These are phyloP conservation scores for Solanum megistacrolobum DNA, from an alignment of 257 asterid species.

Conservation along the genomic window DNA sequence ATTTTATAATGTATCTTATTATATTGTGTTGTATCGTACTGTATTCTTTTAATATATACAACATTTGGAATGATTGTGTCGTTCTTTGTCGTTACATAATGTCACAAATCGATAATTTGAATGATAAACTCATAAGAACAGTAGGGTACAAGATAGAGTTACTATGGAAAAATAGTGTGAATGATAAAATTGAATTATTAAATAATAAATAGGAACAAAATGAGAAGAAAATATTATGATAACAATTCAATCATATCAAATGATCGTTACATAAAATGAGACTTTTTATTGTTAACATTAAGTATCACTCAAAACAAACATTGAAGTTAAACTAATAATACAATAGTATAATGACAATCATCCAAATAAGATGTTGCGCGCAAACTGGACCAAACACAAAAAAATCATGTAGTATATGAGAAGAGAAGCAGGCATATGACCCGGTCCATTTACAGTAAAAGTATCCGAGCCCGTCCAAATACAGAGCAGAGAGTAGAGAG, in stretches of 20 bases:
- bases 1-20: too few species aligned
- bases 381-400: accelerated
- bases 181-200: too few species aligned
- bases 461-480: not conserved
- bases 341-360: too few species aligned
- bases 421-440: not conserved
- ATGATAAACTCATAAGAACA: not conserved
- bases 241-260: too few species aligned
- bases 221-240: too few species aligned
- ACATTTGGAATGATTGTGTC: not conserved
- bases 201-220: too few species aligned
- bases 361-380: not conserved
- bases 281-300: too few species aligned
- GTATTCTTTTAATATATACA: too few species aligned
- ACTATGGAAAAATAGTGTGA: too few species aligned
- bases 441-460: not conserved
- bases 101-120: too few species aligned
- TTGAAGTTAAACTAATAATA: too few species aligned
- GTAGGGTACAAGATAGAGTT: accelerated
- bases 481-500: not conserved
- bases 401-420: not conserved
- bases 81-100: too few species aligned
- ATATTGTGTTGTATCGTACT: not conserved
- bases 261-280: not conserved
- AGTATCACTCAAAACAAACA: accelerated